Base-by-base conservation (phyloP, 2,329 filamentous ascomycete species). In the Curvularia hawaiiensis region DNA sequence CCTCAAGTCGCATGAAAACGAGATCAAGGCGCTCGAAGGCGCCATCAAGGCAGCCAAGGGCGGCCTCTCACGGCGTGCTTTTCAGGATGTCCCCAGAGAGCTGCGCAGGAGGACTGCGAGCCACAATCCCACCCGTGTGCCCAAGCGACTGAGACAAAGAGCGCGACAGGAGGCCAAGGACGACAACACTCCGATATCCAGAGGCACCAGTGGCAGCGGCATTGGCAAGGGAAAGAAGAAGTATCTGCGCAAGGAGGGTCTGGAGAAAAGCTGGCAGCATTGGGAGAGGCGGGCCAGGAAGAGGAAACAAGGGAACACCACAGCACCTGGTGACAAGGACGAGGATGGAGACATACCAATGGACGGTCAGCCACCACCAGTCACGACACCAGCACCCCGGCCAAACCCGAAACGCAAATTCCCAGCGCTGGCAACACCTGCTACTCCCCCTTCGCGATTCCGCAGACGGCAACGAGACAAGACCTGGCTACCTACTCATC, bases 401-500 rank as follows among this genome's bases (percentile, higher is more conserved):
- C 63, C 73, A 11, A 81, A 82, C 40, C 86, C 89, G 1, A 91
- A 90, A 75, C 86, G 90, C 64, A 88, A 79, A 52, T 82, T 93
- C 50, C 90, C 91, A 67, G 81, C 80, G 45, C 81, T 94, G 50
- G 90, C 91, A 53, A 81, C 85, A n/a, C 84, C 87, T 5, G 79
- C 80, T 5, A 80, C 74, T 75, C 87, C 86, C 2, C 83, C 83
- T 44, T 85, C 84, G 22, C 93, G 89, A 68, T 98, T 92, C 73
- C 87, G 89, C 64, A 95, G 92, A 77, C 88, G 95, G 31, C 94
- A 98, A 73, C 80, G 89, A 45, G 84, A 90, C 75, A 98, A 98
- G 80, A 92, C 90, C 3, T 97, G 94, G 92, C 81, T 99, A 16
- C 95, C 95, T 0, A 98, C 95, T 7, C 95, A 99, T 75, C 79